Conservation (phyloP, 1,284 basidiomycete species). For the Boletus calvinii region DNA sequence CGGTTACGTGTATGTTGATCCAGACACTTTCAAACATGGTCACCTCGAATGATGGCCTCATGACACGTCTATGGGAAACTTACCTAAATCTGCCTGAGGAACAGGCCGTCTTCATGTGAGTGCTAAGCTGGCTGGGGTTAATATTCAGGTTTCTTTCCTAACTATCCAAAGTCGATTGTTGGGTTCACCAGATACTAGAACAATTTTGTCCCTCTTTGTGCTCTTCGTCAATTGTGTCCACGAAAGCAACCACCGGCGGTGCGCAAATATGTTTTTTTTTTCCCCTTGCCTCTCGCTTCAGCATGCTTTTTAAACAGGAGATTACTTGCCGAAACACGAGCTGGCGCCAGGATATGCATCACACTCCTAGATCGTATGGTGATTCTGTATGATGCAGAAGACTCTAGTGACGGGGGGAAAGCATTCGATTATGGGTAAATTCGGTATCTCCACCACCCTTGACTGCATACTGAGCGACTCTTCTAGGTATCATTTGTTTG, state of each 20-base stretch:
- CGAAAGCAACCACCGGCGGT: slow-evolving; percentile 56
- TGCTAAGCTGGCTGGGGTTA: slow-evolving; percentile 6
- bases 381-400: slow-evolving; percentile 61
- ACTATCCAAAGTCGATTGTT: slow-evolving; percentile 62
- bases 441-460: background rate
- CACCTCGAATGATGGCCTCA: slow-evolving; percentile 61
- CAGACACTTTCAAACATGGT: slow-evolving; percentile 76
- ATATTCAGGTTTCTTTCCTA: slow-evolving; percentile 13
- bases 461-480: slow-evolving; percentile 7
- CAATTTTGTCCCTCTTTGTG: slow-evolving; percentile 62
- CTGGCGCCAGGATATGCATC: slow-evolving; percentile 62
- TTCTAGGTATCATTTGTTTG: slow-evolving; percentile 54
- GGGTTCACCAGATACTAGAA: slow-evolving; percentile 61
- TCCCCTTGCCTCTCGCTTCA: slow-evolving; percentile 1
- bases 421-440: slow-evolving; percentile 76
- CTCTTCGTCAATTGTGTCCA: slow-evolving; percentile 73
- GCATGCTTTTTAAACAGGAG: slow-evolving; percentile 37
- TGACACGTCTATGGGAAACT: slow-evolving; percentile 56
- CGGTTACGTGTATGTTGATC: slow-evolving; percentile 56
- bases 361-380: slow-evolving; percentile 67
- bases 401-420: slow-evolving; percentile 54
- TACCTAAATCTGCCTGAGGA: slow-evolving; percentile 71
- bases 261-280: slow-evolving; percentile 34
- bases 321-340: slow-evolving; percentile 48
- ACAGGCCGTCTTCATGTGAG: slow-evolving; percentile 73